Base-by-base conservation (phyloP, 108 stramenopile species). In the Aurantiochytrium sp. region DNA sequence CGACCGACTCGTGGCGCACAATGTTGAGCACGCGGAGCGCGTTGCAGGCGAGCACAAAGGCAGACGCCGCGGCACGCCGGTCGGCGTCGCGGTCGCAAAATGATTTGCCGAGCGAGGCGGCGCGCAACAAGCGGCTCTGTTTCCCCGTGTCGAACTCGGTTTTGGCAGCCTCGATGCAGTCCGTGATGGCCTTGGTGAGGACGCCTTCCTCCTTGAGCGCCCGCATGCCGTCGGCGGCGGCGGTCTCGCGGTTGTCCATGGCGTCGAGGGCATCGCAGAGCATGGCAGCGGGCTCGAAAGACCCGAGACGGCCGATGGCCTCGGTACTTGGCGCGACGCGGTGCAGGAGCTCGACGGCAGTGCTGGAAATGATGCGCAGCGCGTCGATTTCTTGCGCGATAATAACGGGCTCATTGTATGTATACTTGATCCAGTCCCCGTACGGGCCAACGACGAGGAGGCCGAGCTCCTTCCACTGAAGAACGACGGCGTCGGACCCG, bases 391-490 rank as follows among this genome's bases (percentile, higher is more conserved):
- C 98, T n/a, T 95, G 94, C 53, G 96, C 90, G 54, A 98, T 90
- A 50, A 95, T 91, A 10, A 97, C 89, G 68, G 94, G 93, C 22
- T 94, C 90, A 4, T 86, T 93, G 10, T 96, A 96, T 2, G 94
- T 95, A 87, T 95, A 97, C 41, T 95, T 93, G 69, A 96, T 87
- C 95, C 96, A 97, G 89, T 98, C 97, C 24, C 98, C 98, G 89
- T 96, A 97, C 2, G 97, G 97, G 4, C 98, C 98, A 4, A 98
- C 97, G 94, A 97, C 95, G 32, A 97, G 89, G 42, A 97, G 91
- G 6, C 97, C 98, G 90, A 97, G 86, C 37, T 96, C 96, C 52
- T 94, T 95, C 96, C 96, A 97, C 86, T 97, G 96, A 37, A 97
- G 87, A 19, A 96, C 96, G 6, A 97, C 96, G 69, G 95, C 93